phyloP scores from a whole-genome alignment of 495 filamentous ascomycete species.

The Alectoria sarmentosa region DNA sequence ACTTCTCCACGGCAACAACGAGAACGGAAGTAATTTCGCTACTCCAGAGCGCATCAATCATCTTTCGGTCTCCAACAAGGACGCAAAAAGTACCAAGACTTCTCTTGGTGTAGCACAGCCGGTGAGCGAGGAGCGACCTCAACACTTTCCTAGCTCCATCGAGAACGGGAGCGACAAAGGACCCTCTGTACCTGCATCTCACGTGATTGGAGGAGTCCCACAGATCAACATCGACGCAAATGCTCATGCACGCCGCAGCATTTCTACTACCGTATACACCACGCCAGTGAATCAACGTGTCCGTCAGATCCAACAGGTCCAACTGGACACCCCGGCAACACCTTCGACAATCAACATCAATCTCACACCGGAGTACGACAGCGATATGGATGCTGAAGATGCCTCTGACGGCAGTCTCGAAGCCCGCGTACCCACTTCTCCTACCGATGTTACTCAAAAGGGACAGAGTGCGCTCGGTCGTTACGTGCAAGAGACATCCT shows the following conservation, averaged over 20 bases:
- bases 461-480: background rate
- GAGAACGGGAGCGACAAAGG: background rate
- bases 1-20: background rate
- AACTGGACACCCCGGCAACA: background rate
- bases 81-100: background rate
- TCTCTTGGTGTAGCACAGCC: background rate
- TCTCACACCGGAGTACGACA: background rate
- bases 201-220: background rate
- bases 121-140: background rate
- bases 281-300: background rate
- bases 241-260: background rate
- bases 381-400: background rate
- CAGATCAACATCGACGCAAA: background rate
- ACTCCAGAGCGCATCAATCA: background rate
- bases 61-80: background rate
- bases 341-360: background rate
- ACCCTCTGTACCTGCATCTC: background rate
- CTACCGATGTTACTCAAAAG: background rate
- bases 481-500: background rate
- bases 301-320: background rate
- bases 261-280: no score
- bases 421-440: background rate
- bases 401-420: slow-evolving; percentile 1
- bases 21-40: no score
- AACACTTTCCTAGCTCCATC: background rate